phyloP scores from a whole-genome alignment of 2,329 filamentous ascomycete species.

The Bipolaris oryzae region DNA sequence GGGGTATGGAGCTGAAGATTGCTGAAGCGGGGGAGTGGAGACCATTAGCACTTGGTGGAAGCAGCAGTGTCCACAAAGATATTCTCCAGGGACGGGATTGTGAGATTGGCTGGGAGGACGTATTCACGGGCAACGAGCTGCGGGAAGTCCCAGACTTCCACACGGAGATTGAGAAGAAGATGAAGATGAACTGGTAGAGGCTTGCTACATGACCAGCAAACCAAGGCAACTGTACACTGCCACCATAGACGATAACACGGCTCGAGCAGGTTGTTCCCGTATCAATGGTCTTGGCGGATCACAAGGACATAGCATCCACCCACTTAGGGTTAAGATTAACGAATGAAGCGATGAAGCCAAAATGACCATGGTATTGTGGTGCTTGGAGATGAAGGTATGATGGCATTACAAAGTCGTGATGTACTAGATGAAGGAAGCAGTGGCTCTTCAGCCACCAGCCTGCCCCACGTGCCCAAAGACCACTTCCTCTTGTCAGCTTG shows the following conservation, averaged over 20 bases:
- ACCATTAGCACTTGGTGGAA: slow-evolving; percentile 70
- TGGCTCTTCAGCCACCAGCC: neutral
- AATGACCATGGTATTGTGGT: neutral
- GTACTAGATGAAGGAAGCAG: neutral
- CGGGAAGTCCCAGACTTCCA: slow-evolving; percentile 76
- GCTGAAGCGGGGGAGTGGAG: slow-evolving; percentile 79
- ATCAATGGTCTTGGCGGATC: neutral
- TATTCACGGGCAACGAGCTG: slow-evolving; percentile 79
- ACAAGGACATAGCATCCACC: neutral
- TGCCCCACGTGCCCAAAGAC: neutral
- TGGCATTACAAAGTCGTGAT: no score
- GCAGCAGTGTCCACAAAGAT: slow-evolving; percentile 81
- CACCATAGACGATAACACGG: neutral
- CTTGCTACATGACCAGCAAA: neutral
- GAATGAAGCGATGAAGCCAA: slow-evolving; percentile 8
- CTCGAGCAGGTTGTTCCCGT: neutral
- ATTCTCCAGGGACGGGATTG: slow-evolving; percentile 81
- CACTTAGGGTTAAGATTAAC: neutral
- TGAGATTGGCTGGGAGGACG: slow-evolving; percentile 88
- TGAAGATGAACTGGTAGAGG: slow-evolving; percentile 71
- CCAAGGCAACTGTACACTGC: neutral
- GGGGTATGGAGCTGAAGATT: slow-evolving; percentile 95
- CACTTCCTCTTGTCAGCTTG: neutral
- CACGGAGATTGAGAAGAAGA: slow-evolving; percentile 90
- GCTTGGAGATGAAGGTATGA: neutral